Evolutionary conservation across 2,329 filamentous ascomycete species (phyloP).

Genomic region (Colletotrichum tropicicola): DNA sequence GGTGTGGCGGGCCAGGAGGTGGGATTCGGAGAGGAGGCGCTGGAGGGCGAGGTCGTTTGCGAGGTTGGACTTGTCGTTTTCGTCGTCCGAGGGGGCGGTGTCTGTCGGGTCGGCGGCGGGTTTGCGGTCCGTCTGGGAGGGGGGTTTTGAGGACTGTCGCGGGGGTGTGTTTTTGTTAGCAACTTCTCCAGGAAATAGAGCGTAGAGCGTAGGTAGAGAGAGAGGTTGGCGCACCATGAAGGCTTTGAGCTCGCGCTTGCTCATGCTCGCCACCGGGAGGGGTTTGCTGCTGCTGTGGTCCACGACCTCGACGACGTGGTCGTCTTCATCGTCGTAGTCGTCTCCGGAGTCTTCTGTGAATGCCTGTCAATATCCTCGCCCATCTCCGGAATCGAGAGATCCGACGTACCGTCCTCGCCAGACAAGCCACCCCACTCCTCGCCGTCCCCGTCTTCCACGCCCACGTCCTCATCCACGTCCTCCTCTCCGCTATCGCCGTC

Average conservation of each 20-base stretch:
- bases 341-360: constrained; percentile 31
- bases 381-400: not conserved
- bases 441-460: constrained; percentile 36
- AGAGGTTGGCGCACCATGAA: constrained; percentile 72
- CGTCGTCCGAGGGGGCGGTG: constrained; percentile 49
- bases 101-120: constrained; percentile 35
- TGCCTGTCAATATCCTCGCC: not conserved
- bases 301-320: constrained; percentile 64
- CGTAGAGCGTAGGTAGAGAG: not conserved
- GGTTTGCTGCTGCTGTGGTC: constrained; percentile 60
- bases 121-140: constrained; percentile 42
- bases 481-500: constrained; percentile 38
- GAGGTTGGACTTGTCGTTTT: constrained; percentile 74
- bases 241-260: constrained; percentile 76
- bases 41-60: constrained; percentile 94
- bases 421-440: constrained; percentile 74
- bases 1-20: constrained; percentile 71
- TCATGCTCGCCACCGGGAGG: constrained; percentile 55
- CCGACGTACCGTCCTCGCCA: constrained; percentile 47
- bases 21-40: constrained; percentile 88
- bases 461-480: constrained; percentile 34
- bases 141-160: constrained; percentile 57
- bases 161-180: constrained; percentile 24
- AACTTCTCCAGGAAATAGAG: not conserved
- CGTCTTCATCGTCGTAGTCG: constrained; percentile 36